Conservation (phyloP, 2,329 filamentous ascomycete genomes). For the Aspergillus ibericus region DNA sequence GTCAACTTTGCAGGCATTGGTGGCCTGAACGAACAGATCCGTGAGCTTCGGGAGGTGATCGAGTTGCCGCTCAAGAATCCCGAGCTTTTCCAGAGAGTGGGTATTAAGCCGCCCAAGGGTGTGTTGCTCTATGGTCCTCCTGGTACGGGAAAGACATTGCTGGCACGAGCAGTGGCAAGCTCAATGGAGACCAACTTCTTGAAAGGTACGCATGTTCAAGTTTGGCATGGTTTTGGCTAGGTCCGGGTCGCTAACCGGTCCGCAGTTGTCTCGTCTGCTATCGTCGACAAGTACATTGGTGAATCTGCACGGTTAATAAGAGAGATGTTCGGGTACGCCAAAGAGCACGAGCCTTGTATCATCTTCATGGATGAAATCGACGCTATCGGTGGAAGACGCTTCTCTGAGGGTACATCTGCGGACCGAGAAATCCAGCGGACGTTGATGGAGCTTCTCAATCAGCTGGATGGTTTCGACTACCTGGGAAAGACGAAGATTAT, state of each 20-base stretch:
- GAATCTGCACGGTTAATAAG: constrained; percentile 95
- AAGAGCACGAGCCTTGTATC: constrained; percentile 98
- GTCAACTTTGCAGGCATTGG: constrained; percentile 98
- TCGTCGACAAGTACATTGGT: constrained; percentile 99
- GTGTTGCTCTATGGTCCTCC: constrained; percentile 94
- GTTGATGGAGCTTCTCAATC: constrained; percentile 97
- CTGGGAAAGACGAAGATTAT: constrained; percentile 99
- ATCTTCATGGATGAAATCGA: constrained; percentile 99
- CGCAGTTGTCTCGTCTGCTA: constrained; percentile 92
- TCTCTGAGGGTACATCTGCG: constrained; percentile 95
- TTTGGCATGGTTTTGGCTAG: not conserved
- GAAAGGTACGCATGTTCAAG: constrained; percentile 65
- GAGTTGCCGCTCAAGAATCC: constrained; percentile 98
- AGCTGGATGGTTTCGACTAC: constrained; percentile 98
- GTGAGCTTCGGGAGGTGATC: constrained; percentile 95
- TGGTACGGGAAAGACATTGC: constrained; percentile 92
- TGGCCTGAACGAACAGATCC: constrained; percentile 96
- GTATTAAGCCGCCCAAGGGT: constrained; percentile 98
- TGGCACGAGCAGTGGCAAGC: constrained; percentile 92
- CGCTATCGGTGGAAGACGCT: constrained; percentile 92
- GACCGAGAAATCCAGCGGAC: constrained; percentile 98
- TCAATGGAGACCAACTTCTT: constrained; percentile 97
- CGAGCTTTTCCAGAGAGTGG: constrained; percentile 92
- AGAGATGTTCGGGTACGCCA: constrained; percentile 99
- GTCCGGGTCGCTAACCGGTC: constrained; percentile 10